Conservation (phyloP, 768 basidiomycete species). For the Sporobolomyces roseus region DNA sequence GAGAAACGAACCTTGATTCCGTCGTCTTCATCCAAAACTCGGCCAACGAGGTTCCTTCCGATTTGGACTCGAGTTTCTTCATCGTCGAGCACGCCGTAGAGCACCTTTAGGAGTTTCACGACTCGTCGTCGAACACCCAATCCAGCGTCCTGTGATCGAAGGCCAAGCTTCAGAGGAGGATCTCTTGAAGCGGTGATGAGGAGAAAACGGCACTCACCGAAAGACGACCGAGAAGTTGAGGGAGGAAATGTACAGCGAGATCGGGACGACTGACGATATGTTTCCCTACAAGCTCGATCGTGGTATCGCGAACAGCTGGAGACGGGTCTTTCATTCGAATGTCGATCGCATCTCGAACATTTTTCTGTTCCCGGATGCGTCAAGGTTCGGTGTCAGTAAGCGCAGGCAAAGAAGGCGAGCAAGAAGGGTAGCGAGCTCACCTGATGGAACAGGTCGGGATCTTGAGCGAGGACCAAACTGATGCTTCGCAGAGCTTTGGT, state of each 20-base stretch:
- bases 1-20: slow-evolving; percentile 62
- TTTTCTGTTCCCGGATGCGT: slow-evolving; percentile 53
- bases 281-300: slow-evolving; percentile 95
- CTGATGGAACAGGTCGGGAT: slow-evolving; percentile 71
- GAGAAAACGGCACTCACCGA: slow-evolving; percentile 58
- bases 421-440: slow-evolving; percentile 50
- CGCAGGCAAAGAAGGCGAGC: neutral
- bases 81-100: slow-evolving; percentile 66
- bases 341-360: slow-evolving; percentile 81
- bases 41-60: slow-evolving; percentile 69
- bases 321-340: slow-evolving; percentile 85
- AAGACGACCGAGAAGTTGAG: slow-evolving; percentile 80
- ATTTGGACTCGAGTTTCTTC: slow-evolving; percentile 68
- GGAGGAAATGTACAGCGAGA: slow-evolving; percentile 84
- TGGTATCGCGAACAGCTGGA: slow-evolving; percentile 90
- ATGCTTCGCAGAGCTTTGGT: slow-evolving; percentile 89
- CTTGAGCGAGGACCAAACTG: slow-evolving; percentile 82
- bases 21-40: slow-evolving; percentile 90
- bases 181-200: too few species aligned
- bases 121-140: slow-evolving; percentile 90
- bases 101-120: slow-evolving; percentile 83
- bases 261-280: slow-evolving; percentile 85
- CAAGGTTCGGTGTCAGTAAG: neutral
- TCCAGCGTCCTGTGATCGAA: slow-evolving; percentile 92
- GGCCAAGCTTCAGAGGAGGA: too few species aligned